Conservation (phyloP, 2,329 filamentous ascomycete species). For the Ophiostoma tasmaniense region DNA sequence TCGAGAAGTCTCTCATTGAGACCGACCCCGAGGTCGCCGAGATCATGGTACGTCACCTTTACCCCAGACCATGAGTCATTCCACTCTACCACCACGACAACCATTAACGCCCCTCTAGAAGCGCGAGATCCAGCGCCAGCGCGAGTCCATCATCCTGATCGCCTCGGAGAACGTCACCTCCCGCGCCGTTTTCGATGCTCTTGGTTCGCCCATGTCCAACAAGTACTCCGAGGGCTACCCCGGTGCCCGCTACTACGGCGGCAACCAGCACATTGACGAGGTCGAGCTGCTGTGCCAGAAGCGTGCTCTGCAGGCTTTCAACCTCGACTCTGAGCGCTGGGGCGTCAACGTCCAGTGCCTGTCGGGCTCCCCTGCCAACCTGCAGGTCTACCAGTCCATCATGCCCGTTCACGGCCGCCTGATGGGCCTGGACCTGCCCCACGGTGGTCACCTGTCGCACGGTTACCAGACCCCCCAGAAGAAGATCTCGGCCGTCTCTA, state of each 20-base stretch:
- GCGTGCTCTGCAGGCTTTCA: constrained; percentile 86
- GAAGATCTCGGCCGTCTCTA: constrained; percentile 97
- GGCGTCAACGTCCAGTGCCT: constrained; percentile 97
- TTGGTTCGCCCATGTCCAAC: constrained; percentile 93
- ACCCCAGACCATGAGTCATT: not conserved
- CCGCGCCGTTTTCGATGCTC: constrained; percentile 92
- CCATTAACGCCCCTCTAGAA: not conserved
- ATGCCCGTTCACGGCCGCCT: constrained; percentile 92
- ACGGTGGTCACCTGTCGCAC: constrained; percentile 91
- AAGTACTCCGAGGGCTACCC: constrained; percentile 99
- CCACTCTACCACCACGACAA: constrained; percentile 31
- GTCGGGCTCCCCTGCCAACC: constrained; percentile 87
- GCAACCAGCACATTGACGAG: constrained; percentile 97
- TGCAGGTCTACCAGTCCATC: constrained; percentile 96
- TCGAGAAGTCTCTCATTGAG: constrained; percentile 89
- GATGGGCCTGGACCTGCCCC: constrained; percentile 92
- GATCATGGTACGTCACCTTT: constrained; percentile 60
- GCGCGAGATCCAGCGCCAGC: constrained; percentile 91
- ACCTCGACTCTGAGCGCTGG: constrained; percentile 81
- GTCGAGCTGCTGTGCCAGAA: constrained; percentile 93
- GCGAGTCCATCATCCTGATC: constrained; percentile 97
- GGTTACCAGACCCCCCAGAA: constrained; percentile 93
- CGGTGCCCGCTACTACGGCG: constrained; percentile 96
- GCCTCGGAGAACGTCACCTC: constrained; percentile 99
- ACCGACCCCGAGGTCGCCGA: constrained; percentile 88